phyloP scores from a whole-genome alignment of 129 eudicot genomes.

The Erigeron canadensis region DNA sequence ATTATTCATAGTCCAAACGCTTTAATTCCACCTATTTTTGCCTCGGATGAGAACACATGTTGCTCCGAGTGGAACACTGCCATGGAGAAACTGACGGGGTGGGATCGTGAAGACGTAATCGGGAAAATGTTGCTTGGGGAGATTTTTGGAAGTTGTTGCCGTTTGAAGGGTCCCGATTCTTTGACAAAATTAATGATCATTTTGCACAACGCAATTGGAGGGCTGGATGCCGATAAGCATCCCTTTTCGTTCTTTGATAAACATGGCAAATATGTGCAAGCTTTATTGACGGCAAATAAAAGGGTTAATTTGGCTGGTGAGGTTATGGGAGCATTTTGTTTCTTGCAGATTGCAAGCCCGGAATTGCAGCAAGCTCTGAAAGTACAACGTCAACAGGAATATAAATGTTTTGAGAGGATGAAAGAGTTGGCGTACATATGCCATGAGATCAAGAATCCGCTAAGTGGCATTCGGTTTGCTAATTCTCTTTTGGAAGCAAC shows the following conservation, averaged over 20 bases:
- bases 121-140: slow-evolving; percentile 92
- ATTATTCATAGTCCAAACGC: slow-evolving; percentile 88
- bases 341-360: slow-evolving; percentile 84
- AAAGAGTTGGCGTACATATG: slow-evolving; percentile 83
- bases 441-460: slow-evolving; percentile 72
- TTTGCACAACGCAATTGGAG: slow-evolving; percentile 85
- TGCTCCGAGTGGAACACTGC: slow-evolving; percentile 97
- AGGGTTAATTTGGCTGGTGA: slow-evolving; percentile 67
- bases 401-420: slow-evolving; percentile 58
- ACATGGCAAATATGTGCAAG: slow-evolving; percentile 77
- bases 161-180: slow-evolving; percentile 84
- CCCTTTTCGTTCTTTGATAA: slow-evolving; percentile 77
- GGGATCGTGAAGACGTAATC: slow-evolving; percentile 57
- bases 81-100: slow-evolving; percentile 94
- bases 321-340: slow-evolving; percentile 82
- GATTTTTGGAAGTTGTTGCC: slow-evolving; percentile 80
- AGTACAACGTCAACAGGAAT: slow-evolving; percentile 70
- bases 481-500: slow-evolving; percentile 71
- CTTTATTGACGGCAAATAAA: slow-evolving; percentile 86
- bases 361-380: slow-evolving; percentile 75
- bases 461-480: slow-evolving; percentile 83
- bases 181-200: slow-evolving; percentile 89
- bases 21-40: slow-evolving; percentile 93
- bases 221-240: slow-evolving; percentile 65
- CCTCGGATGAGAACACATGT: slow-evolving; percentile 82